phyloP scores from a whole-genome alignment of 306 rosid genomes.

The Malus asiatica region DNA sequence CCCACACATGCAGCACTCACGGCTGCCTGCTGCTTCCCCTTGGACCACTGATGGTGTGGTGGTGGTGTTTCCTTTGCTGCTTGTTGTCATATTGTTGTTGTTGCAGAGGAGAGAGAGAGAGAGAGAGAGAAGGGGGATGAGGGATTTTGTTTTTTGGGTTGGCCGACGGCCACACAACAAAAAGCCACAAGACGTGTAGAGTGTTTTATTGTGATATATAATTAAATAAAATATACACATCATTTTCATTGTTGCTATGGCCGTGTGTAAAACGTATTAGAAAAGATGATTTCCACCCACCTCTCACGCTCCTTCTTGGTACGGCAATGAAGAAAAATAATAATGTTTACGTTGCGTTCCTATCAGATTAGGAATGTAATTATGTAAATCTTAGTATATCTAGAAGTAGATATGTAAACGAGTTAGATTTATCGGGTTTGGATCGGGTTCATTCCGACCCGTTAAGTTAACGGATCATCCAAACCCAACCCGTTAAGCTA shows the following conservation, averaged over 20 bases:
- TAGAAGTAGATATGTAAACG: too few relatives aligned
- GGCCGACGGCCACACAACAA: conserved; percentile 30
- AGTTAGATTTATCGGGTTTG: too few relatives aligned
- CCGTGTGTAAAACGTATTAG: background rate
- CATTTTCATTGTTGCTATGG: background rate
- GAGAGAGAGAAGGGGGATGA: background rate
- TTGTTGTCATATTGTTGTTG: conserved; percentile 27
- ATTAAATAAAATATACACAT: background rate
- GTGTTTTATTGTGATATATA: background rate
- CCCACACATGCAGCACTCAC: conserved; percentile 97
- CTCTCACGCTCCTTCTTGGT: too few relatives aligned
- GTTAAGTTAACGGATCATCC: too few relatives aligned
- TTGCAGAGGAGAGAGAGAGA: background rate
- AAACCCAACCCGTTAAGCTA: too few relatives aligned
- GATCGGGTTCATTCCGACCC: too few relatives aligned
- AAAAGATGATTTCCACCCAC: too few relatives aligned
- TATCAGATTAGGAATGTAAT: too few relatives aligned
- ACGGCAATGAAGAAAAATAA: too few relatives aligned
- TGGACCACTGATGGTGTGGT: background rate
- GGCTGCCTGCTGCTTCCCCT: conserved; percentile 6
- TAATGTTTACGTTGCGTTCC: too few relatives aligned
- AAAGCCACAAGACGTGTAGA: conserved; percentile 27
- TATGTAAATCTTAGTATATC: too few relatives aligned
- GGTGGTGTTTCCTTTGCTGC: conserved; percentile 17
- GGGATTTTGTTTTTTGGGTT: background rate